Evolutionary conservation across 2,329 filamentous ascomycete genomes (phyloP), one percentile per base, ranked within the genome.

Genomic region (Talaromyces islandicus): DNA sequence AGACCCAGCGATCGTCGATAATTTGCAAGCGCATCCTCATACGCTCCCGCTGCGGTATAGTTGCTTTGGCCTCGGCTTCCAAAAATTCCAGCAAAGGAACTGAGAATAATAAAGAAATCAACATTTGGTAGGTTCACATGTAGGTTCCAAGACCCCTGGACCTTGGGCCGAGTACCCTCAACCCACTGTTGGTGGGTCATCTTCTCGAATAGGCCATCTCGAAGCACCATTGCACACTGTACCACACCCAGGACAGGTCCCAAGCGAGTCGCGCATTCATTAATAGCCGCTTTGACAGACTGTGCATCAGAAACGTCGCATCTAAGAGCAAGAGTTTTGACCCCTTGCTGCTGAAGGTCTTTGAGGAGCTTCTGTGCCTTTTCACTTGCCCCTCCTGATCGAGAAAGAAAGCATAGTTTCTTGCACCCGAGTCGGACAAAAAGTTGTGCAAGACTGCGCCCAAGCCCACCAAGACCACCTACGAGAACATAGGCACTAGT

Each of bases 381-480:
- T 10, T 27, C 51, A 21, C 32, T 25, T 12, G 17, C 19, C 1
- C 10, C 35, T 9, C 51, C 58, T 21, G 32, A 48, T 35, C 58
- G 30, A 29, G 51, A 55, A 24, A 56, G 21, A 65, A 12, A 24
- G 24, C 19, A 61, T 0, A 78, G 46, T 48, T 75, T 63, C 0
- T 67, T 66, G 9, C 75, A 76, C 0, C 75, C 75, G 4, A 65
- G 64, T 27, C 69, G 64, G 6, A 71, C 70, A 63, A 78, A 68
- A 70, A 71, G 77, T 1, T 59, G 65, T 3, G 74, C 67, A 0
- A 78, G 62, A 0, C 64, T 57, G 35, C 69, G 68, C 6, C 76
- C 76, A 0, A 79, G 56, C 9, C 75, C 76, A n/a, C 77, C 77
- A 21, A 78, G 65, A 3, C 76, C 76, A 19, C 77, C 77, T 4